These are phyloP conservation scores for Ormosia semicastrata DNA, from an alignment of 306 rosid genomes.

Conservation along the genomic window DNA sequence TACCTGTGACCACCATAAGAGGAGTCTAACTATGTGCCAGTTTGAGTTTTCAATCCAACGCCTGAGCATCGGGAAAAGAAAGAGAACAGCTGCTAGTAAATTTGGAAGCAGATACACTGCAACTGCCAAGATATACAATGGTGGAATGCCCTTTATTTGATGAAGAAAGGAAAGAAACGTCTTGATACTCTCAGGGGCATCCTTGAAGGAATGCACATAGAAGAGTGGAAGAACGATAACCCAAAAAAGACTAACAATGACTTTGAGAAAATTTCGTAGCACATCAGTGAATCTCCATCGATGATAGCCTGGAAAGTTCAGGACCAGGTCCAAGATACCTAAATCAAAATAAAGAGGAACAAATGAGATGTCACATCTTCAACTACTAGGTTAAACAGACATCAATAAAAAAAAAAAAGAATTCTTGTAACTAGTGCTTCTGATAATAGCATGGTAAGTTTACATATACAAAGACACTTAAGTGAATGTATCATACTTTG, in stretches of 20 bases:
- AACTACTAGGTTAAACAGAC: conserved; percentile 4
- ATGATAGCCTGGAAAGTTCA: conserved; percentile 90
- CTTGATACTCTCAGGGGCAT: conserved; percentile 36
- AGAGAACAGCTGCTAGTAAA: conserved; percentile 62
- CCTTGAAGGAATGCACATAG: conserved; percentile 56
- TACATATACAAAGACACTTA: conserved; percentile 14
- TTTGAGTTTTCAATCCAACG: conserved; percentile 99
- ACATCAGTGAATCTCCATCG: conserved; percentile 80
- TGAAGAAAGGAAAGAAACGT: conserved; percentile 53
- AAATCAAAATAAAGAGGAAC: conserved; percentile 30
- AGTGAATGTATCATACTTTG: conserved; percentile 63
- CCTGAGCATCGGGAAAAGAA: conserved; percentile 90
- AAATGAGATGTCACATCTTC: conserved; percentile 15
- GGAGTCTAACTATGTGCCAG: conserved; percentile 87
- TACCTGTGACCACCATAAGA: conserved; percentile 99
- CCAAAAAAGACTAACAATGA: conserved; percentile 80
- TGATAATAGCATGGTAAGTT: conserved; percentile 17
- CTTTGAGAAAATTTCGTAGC: conserved; percentile 76
- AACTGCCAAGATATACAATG: conserved; percentile 71
- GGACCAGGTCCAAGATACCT: conserved; percentile 77
- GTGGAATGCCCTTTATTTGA: conserved; percentile 59
- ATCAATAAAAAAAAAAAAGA: background rate
- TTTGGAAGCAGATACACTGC: conserved; percentile 86
- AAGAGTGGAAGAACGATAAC: conserved; percentile 71
- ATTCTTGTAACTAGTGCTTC: conserved; percentile 7